Conservation (phyloP, 192 early-diverging fungal species). For the Backusella macrospora region DNA sequence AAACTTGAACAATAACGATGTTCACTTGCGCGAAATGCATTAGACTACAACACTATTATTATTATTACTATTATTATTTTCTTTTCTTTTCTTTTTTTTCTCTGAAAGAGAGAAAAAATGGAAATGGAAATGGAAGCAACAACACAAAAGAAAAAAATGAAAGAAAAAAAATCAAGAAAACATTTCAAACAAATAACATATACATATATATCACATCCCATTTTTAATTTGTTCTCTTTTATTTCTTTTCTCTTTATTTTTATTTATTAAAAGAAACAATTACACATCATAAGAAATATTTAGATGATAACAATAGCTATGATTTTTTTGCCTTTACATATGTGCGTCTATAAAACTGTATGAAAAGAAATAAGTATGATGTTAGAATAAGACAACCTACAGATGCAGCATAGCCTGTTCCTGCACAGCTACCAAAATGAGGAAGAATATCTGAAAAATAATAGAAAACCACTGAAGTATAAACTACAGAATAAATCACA, state of each 20-base stretch:
- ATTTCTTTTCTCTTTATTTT: not conserved
- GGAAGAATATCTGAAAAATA: not conserved
- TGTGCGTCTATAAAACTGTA: not conserved
- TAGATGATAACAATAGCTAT: not conserved
- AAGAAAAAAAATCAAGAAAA: slow-evolving; percentile 4
- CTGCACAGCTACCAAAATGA: not conserved
- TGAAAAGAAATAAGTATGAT: not conserved
- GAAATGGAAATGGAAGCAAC: not conserved
- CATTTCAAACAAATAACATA: not conserved
- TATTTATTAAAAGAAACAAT: slow-evolving; percentile 12
- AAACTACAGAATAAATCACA: not conserved
- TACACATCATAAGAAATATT: slow-evolving; percentile 2
- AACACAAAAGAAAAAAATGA: not conserved
- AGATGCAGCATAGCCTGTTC: not conserved
- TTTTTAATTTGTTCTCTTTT: slow-evolving; percentile 13
- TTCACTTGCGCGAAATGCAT: slow-evolving; percentile 28
- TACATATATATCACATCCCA: slow-evolving; percentile 7
- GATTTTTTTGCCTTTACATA: not conserved
- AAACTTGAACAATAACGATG: slow-evolving; percentile 25
- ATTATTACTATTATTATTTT: not conserved
- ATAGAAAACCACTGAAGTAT: not conserved
- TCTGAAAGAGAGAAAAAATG: not conserved
- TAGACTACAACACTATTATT: not conserved
- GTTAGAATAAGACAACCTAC: not conserved
- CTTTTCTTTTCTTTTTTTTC: not conserved